phyloP scores from a whole-genome alignment of 441 rosid species.

The Erodium moschatum region DNA sequence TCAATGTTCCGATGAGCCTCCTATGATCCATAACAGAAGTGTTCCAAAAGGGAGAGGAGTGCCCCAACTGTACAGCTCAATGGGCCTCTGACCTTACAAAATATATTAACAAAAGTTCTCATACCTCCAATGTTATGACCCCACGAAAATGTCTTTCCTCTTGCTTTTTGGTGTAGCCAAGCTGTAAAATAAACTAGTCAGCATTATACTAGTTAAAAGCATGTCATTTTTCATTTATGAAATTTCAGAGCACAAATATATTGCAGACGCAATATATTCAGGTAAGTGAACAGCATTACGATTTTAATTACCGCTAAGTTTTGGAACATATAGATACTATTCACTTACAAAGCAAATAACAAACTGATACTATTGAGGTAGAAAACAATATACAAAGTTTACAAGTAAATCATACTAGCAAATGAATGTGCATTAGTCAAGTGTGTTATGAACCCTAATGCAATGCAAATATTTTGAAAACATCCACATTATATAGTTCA shows the following conservation, averaged over 20 bases:
- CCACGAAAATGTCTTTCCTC: slow-evolving; percentile 95
- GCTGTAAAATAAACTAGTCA: slow-evolving; percentile 38
- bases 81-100: too few relatives aligned
- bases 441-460: not conserved
- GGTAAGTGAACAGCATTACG: not conserved
- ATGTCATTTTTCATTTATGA: not conserved
- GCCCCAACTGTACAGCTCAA: too few relatives aligned
- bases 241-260: not conserved
- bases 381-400: not conserved
- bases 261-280: not conserved
- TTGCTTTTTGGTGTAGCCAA: slow-evolving; percentile 92
- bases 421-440: not conserved
- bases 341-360: not conserved
- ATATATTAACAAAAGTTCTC: slow-evolving; percentile 7
- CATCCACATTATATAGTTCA: slow-evolving; percentile 3
- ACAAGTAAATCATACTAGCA: not conserved
- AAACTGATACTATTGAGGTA: not conserved
- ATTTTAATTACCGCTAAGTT: not conserved
- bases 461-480: not conserved
- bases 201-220: slow-evolving; percentile 5
- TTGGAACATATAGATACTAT: not conserved
- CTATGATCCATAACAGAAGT: too few relatives aligned
- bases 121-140: slow-evolving; percentile 86
- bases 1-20: too few relatives aligned
- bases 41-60: too few relatives aligned